Evolutionary conservation across 208 protist species (phyloP), one percentile per base, ranked within the genome.

Genomic region (Wallacemonas sp.): DNA sequence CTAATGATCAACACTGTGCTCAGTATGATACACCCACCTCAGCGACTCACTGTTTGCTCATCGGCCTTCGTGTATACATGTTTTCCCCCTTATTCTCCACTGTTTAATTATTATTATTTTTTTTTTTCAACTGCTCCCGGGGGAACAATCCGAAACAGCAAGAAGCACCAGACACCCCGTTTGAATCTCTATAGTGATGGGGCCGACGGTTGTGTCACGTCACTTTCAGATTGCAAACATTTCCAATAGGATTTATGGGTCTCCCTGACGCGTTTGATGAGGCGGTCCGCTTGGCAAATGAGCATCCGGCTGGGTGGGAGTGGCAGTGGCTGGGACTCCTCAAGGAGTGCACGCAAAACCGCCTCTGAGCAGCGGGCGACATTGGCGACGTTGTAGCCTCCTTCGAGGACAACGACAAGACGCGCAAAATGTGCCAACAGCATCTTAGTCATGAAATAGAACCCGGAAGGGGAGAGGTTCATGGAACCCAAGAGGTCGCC

Each of bases 401-500:
- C 95, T 70, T 98, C 93, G 8, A 98, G 77, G 0, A 77, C 90
- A 1, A 91, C 80, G 0, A 98, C 92, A 9, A 97, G 62, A 11
- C 62, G 41, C 8, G 75, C 67, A 54, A 76, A 88, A 4, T 79
- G 38, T 5, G 72, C 49, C 5, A 68, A 58, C 24, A 96, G 39
- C 14, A 85, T 30, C 27, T 70, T 72, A 8, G 87, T 95, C 77
- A 97, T 95, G 22, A 83, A 12, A 61, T 84, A 88, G 72, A 86
- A 96, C 12, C 91, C 91, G 12, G 80, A 86, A 1, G 88, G 67
- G 24, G 86, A 81, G 14, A 97, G 24, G 5, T 66, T 53, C 91
- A 96, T 96, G 21, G 77, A 84, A 11, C 97, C 97, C 1, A 98
- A 77, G n/a, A 96, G 70, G 72, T 99, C 97, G 1, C 94, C 96